Base-by-base conservation (phyloP, 2,329 filamentous ascomycete genomes). In the Fusarium brachygibbosum region DNA sequence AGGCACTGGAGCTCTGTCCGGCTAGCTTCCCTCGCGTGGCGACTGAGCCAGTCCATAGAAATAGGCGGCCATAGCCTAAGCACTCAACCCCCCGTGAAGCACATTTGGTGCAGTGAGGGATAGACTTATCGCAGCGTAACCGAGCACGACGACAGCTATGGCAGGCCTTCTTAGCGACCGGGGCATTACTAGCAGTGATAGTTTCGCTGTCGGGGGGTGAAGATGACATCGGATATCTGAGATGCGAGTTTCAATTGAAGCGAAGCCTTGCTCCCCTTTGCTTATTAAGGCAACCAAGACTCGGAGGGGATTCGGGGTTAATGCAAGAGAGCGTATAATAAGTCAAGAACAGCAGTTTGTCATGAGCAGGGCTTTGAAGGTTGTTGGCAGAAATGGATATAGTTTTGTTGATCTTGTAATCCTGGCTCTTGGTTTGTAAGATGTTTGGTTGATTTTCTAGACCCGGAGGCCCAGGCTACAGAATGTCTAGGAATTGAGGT, bases 101-200 rank as follows among this genome's bases (percentile, higher is more conserved):
- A 66, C 84, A 86, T 78, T 86, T 86, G 63, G 82, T 79, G 74
- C 85, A 86, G 66, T 80, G 79, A 42, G 84, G 84, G 21, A 82
- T 76, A 12, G 83, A 83, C 45, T 82, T 80, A 66, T 87, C 85
- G 75, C 85, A 87, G 68, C 83, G 83, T 70, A 85, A 81, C 63
- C 85, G 80, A 59, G 81, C 82, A 46, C 83, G 82, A 31, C 85
- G 82, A 72, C 85, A 87, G 74, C 85, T 86, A 75, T 87, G 85
- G 69, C 85, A 87, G 34, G 77, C 70, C 62, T 80, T 80, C 19
- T 69, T 69, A 29, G 67, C 67, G 32, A 67, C 38, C 19, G 57
- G 66, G 41, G 52, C 58, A 35, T 42, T 68, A 32, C 42, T 57
- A 49, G 67, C 31, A 32, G 56, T 59, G 41, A 54, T 44, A 32